phyloP scores from a whole-genome alignment of 768 basidiomycete species.

The Glaciozyma martinii region DNA sequence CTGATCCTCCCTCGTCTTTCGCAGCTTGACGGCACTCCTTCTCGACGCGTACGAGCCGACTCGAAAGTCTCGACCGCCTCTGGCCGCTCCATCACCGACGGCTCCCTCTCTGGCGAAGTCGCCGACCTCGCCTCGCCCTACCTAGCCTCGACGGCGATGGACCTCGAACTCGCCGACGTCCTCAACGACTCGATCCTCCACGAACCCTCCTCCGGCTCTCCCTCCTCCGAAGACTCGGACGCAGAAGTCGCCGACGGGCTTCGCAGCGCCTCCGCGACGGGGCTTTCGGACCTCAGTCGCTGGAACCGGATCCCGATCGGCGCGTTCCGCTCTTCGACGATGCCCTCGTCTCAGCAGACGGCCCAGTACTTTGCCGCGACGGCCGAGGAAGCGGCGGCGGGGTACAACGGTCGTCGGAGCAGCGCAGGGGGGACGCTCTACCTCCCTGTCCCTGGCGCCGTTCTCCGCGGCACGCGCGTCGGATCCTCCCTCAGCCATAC shows the following conservation, averaged over 20 bases:
- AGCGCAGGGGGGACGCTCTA: neutral
- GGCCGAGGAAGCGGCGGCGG: neutral
- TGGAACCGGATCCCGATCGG: slow-evolving; percentile 35
- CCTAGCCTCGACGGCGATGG: neutral
- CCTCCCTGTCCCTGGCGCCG: neutral
- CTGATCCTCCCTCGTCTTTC: neutral
- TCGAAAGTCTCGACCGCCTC: slow-evolving; percentile 29
- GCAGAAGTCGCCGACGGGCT: slow-evolving; percentile 5
- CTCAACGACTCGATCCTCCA: slow-evolving; percentile 19
- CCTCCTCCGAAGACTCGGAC: slow-evolving; percentile 24
- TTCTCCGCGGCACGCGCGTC: neutral
- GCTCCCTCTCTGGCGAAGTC: slow-evolving; percentile 15
- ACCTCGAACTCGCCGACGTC: slow-evolving; percentile 19
- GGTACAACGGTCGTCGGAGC: neutral
- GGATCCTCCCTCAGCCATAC: neutral
- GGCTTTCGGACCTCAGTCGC: slow-evolving; percentile 28
- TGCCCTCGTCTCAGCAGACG: neutral
- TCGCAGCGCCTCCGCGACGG: neutral
- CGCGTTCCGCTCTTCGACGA: slow-evolving; percentile 30
- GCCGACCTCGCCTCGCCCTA: slow-evolving; percentile 16
- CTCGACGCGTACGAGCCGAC: slow-evolving; percentile 16
- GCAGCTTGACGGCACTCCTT: slow-evolving; percentile 10
- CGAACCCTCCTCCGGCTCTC: slow-evolving; percentile 4
- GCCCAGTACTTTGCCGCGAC: neutral
- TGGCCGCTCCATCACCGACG: slow-evolving; percentile 21